Evolutionary conservation across 2,329 filamentous ascomycete species (phyloP).

Genomic region (Albifimbria verrucaria): DNA sequence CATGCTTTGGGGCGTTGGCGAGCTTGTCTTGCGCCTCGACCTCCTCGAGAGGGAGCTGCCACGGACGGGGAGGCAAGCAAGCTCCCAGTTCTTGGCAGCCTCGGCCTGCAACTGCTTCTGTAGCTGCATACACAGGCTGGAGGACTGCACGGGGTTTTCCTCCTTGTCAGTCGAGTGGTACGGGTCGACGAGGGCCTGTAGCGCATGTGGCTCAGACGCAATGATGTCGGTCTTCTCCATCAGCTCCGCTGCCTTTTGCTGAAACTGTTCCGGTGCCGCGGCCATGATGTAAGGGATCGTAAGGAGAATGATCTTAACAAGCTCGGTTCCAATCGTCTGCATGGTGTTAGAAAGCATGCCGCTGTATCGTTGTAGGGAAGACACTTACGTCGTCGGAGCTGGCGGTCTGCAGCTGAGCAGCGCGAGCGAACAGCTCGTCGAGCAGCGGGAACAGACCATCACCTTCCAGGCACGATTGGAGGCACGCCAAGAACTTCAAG

Average conservation of each 20-base stretch:
- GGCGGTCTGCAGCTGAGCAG: conserved; percentile 89
- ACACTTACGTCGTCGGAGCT: conserved; percentile 83
- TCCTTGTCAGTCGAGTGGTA: conserved; percentile 65
- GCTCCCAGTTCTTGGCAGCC: conserved; percentile 69
- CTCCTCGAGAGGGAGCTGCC: conserved; percentile 61
- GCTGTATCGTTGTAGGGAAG: not conserved
- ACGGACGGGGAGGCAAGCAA: conserved; percentile 68
- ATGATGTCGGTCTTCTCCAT: conserved; percentile 96
- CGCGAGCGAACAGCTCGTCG: conserved; percentile 84
- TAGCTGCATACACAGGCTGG: conserved; percentile 73
- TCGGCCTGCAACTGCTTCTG: conserved; percentile 84
- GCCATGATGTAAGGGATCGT: conserved; percentile 89
- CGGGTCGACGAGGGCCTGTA: conserved; percentile 84
- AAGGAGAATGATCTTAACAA: conserved; percentile 94
- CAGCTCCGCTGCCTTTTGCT: conserved; percentile 71
- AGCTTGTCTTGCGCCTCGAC: conserved; percentile 58
- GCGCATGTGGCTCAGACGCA: conserved; percentile 78
- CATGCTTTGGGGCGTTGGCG: conserved; percentile 65
- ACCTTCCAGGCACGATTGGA: conserved; percentile 76
- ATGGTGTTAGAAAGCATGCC: conserved; percentile 9
- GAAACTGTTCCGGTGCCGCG: conserved; percentile 65
- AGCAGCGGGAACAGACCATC: conserved; percentile 83
- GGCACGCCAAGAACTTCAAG: conserved; percentile 82
- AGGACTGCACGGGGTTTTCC: conserved; percentile 59
- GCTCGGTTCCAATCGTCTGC: conserved; percentile 71